Base-by-base conservation (phyloP, 306 rosid species). In the Glycine tomentella region DNA sequence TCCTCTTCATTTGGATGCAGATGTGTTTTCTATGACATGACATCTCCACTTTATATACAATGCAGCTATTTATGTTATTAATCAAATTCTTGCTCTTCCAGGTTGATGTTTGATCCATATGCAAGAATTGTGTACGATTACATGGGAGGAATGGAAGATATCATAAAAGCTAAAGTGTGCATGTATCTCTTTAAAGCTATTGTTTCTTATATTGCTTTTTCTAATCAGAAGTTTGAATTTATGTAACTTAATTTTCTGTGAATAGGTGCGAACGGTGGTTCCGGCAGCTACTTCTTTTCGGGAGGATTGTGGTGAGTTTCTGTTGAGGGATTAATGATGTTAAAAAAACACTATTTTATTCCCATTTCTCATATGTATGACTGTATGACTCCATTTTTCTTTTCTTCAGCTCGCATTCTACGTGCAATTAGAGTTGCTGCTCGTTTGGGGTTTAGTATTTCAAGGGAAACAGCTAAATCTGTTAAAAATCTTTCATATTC, bases 381-480 rank as follows among this genome's bases (percentile, higher is more conserved):
- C n/a, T n/a, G n/a, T n/a, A n/a, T 76, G 40, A 64, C 69, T 74
- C 57, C 62, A 20, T 78, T 36, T 89, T 74, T 70, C 59, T 74
- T 70, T 64, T 80, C 40, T 86, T 84, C 91, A 95, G 97, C 97
- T 86, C 95, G 97, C 74, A 95, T 95, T 74, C 86, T 95, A 52
- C 95, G 97, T 82, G 98, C 87, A 76, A 84, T 95, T 83, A 90
- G 98, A 79, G 74, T 92, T 57, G 97, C 97, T 59, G 97, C 97
- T 79, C 97, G 95, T 69, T 91, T 94, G 79, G 90, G 92, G 75
- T 94, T 94, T 84, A 81, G 84, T 58, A 76, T 94, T 84, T 88
- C 97, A 9, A 89, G 80, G 82, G 98, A 94, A 87, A 91, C 97
- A 8, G 95, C 97, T 86, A 85, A 64, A 65, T 87, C 69, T 87